Evolutionary conservation across 2,329 filamentous ascomycete genomes (phyloP).

Genomic region (Moelleriella libera): DNA sequence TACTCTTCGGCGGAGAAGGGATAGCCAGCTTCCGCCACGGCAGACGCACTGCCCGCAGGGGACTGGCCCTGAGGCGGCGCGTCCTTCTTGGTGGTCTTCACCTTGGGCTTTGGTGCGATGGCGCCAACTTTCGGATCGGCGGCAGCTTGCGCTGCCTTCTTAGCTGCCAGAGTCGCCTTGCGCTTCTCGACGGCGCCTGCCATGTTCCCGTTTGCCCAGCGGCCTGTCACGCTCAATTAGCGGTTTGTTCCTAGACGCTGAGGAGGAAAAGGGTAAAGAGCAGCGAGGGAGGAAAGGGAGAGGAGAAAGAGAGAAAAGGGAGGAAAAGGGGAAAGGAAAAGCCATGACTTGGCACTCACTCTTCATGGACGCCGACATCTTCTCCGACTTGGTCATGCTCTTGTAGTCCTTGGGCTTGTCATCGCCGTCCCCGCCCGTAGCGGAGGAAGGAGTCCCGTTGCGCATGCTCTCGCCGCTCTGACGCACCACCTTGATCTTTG

Average conservation of each 20-base stretch:
- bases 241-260: not conserved
- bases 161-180: conserved; percentile 44
- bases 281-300: not conserved
- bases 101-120: conserved; percentile 23
- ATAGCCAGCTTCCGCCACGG: conserved; percentile 15
- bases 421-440: conserved; percentile 17
- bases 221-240: conserved; percentile 20
- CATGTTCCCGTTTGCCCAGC: conserved; percentile 49
- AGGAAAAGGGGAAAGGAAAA: too few species aligned
- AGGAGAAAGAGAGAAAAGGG: not conserved
- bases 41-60: conserved; percentile 4
- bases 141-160: conserved; percentile 36
- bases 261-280: not conserved
- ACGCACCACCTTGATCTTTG: conserved; percentile 24
- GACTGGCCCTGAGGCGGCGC: conserved; percentile 4
- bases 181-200: conserved; percentile 44
- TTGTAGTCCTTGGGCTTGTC: conserved; percentile 39
- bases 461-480: conserved; percentile 11
- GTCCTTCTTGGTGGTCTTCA: conserved; percentile 20
- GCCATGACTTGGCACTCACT: conserved; percentile 25
- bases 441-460: conserved; percentile 15
- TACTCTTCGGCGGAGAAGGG: conserved; percentile 8
- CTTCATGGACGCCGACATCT: conserved; percentile 53
- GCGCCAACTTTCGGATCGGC: conserved; percentile 20
- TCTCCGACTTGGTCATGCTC: conserved; percentile 49